Evolutionary conservation across 257 asterid genomes (phyloP), one percentile per base, ranked within the genome.

Genomic region (Knoxia roxburghii): DNA sequence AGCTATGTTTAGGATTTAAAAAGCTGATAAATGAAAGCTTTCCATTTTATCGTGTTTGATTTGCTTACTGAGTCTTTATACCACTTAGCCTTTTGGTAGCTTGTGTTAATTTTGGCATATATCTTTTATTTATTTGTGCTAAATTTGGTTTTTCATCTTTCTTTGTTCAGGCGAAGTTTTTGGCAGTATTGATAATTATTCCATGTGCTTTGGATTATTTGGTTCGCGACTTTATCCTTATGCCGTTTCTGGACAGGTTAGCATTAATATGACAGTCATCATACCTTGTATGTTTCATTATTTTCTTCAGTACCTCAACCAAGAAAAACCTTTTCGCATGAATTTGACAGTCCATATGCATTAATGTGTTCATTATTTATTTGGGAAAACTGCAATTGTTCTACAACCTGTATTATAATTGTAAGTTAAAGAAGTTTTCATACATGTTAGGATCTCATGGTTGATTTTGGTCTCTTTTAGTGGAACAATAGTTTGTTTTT

Each of bases 231-330:
- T 94, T 77, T 73, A 89, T 85, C 78, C 92, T 94, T 73, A 78
- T 88, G 97, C 99, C 99, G 32, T 94, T 94, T 80, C 78, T 94
- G 75, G 96, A 94, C 88, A 94, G 99, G 99, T 94, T 71, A 72
- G 77, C 35, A 65, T 45, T 75, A 56, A 64, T 72, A 51, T 62
- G 62, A 26, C 41, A 29, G 72, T 65, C 58, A 32, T 61, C 48
- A 41, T 58, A 27, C 50, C 61, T 70, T 61, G 60, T 56, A 14
- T 27, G 48, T 57, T 23, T 37, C 40, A 33, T 55, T 39, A 49
- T 9, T 53, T 61, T 40, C 14, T 55, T 33, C 27, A 53, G 32
- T 45, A 32, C 14, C 52, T 74, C 41, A 21, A 17, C 45, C 62
- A 0, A 56, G 52, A 39, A 43, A 40, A 26, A 30, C 32, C 23